These are phyloP conservation scores for Zygoascus flipseniorum DNA, from an alignment of 805 yeast genomes.

Conservation along the genomic window DNA sequence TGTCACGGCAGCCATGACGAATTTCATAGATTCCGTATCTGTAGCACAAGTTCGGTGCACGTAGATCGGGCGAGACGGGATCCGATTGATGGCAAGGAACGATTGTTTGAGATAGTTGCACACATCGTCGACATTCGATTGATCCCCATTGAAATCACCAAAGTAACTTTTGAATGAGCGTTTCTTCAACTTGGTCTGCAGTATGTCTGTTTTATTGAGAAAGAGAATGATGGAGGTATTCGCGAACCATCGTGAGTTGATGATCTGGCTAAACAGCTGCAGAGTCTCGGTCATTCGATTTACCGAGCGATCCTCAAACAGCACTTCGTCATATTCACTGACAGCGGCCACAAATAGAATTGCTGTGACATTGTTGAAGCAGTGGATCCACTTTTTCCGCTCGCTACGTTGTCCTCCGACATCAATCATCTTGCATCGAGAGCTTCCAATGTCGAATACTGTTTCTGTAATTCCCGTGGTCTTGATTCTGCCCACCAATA, in stretches of 20 bases:
- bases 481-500: conserved; percentile 82
- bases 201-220: conserved; percentile 78
- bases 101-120: conserved; percentile 60
- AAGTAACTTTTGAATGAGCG: conserved; percentile 49
- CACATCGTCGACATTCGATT: conserved; percentile 58
- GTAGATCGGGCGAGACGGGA: conserved; percentile 67
- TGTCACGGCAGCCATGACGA: conserved; percentile 85
- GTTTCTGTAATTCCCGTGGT: conserved; percentile 95
- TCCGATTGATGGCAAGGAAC: conserved; percentile 54
- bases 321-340: conserved; percentile 84
- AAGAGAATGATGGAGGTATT: conserved; percentile 85
- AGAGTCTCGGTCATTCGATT: conserved; percentile 89
- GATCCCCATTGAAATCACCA: conserved; percentile 67
- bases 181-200: conserved; percentile 56
- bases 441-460: conserved; percentile 54
- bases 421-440: conserved; percentile 71
- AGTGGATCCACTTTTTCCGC: conserved; percentile 89
- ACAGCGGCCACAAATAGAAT: conserved; percentile 83
- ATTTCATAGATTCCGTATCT: conserved; percentile 79
- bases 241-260: conserved; percentile 78
- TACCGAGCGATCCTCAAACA: conserved; percentile 82
- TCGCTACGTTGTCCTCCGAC: conserved; percentile 96
- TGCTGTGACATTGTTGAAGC: conserved; percentile 84
- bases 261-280: conserved; percentile 69
- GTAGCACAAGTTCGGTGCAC: conserved; percentile 95